phyloP scores from a whole-genome alignment of 1,139 yeast genomes.

The Eremothecium sinecaudum region DNA sequence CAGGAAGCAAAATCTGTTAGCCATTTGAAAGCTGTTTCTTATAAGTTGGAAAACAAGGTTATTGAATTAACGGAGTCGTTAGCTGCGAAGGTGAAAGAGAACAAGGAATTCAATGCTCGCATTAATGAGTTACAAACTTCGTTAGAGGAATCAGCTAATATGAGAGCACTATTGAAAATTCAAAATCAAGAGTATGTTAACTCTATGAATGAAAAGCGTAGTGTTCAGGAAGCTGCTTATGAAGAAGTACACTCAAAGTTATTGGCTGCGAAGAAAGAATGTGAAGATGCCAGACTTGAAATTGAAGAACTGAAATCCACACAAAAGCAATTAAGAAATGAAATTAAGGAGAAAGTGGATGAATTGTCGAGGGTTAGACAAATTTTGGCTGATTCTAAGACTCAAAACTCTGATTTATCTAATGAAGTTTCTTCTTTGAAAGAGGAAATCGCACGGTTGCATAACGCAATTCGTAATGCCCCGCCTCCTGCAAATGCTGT shows the following conservation, averaged over 20 bases:
- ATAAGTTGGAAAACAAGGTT: slow-evolving; percentile 88
- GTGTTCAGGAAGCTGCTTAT: slow-evolving; percentile 43
- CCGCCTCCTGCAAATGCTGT: slow-evolving; percentile 25
- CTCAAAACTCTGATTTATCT: slow-evolving; percentile 60
- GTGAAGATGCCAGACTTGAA: slow-evolving; percentile 52
- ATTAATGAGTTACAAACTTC: slow-evolving; percentile 49
- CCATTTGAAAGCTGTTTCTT: slow-evolving; percentile 84
- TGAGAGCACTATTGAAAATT: slow-evolving; percentile 47
- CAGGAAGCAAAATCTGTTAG: slow-evolving; percentile 85
- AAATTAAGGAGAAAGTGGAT: slow-evolving; percentile 51
- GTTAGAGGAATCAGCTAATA: slow-evolving; percentile 49
- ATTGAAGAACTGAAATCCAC: slow-evolving; percentile 56
- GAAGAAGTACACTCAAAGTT: slow-evolving; percentile 51
- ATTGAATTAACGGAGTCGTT: slow-evolving; percentile 84
- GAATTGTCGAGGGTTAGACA: slow-evolving; percentile 56
- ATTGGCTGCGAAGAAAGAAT: slow-evolving; percentile 46
- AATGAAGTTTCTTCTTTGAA: slow-evolving; percentile 62
- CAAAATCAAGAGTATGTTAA: slow-evolving; percentile 49
- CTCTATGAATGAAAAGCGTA: slow-evolving; percentile 38
- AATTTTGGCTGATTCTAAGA: slow-evolving; percentile 52
- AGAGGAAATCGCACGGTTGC: slow-evolving; percentile 48
- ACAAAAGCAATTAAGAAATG: slow-evolving; percentile 55
- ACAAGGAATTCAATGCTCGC: slow-evolving; percentile 58
- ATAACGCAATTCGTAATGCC: slow-evolving; percentile 31
- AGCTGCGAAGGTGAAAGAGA: slow-evolving; percentile 69